Evolutionary conservation across 306 rosid genomes (phyloP).

Genomic region (Neltuma alba): DNA sequence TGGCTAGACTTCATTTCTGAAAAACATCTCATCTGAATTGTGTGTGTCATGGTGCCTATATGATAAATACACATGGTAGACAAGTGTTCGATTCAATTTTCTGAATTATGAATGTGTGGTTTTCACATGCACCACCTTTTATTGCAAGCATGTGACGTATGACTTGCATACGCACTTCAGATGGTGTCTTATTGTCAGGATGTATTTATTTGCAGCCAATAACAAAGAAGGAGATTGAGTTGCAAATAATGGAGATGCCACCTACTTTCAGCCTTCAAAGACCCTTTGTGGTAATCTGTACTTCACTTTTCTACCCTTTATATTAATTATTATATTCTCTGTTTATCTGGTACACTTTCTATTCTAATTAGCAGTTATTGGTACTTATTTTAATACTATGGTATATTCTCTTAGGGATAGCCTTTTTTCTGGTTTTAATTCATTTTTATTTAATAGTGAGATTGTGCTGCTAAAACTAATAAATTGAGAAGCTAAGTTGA

Average conservation of each 20-base stretch:
- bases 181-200: conserved; percentile 38
- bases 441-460: conserved; percentile 22
- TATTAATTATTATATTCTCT: conserved; percentile 20
- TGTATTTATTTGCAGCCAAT: conserved; percentile 68
- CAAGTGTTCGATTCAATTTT: conserved; percentile 6
- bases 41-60: neutral
- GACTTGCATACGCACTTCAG: neutral
- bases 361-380: conserved; percentile 31
- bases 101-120: conserved; percentile 14
- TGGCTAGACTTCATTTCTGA: conserved; percentile 26
- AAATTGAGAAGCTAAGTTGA: conserved; percentile 37
- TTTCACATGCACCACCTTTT: conserved; percentile 29
- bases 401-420: conserved; percentile 25
- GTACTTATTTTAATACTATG: conserved; percentile 26
- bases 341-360: conserved; percentile 19
- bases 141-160: neutral
- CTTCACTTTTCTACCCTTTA: conserved; percentile 24
- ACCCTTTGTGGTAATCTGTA: conserved; percentile 72
- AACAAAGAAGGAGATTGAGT: conserved; percentile 79
- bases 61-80: neutral
- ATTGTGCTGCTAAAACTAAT: conserved; percentile 6
- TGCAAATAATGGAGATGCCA: conserved; percentile 77
- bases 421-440: conserved; percentile 21
- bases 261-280: conserved; percentile 71
- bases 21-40: conserved; percentile 26